phyloP scores from a whole-genome alignment of 176 grass and related monocot species.

The Bolboschoenus planiculmis region DNA sequence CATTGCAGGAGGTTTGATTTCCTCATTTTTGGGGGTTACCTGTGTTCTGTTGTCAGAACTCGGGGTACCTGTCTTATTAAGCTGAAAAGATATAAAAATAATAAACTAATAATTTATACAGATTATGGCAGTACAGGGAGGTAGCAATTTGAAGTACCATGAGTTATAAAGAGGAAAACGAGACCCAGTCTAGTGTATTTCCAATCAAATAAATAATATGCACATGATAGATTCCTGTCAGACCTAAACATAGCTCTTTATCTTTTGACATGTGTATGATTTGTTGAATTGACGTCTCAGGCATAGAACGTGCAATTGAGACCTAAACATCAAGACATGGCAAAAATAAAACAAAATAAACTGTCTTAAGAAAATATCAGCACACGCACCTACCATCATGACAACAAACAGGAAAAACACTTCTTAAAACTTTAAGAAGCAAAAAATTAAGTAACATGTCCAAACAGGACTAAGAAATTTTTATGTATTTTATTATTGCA shows the following conservation, averaged over 20 bases:
- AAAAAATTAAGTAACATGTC: conserved; percentile 20
- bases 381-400: neutral
- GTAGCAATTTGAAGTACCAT: neutral
- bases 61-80: conserved; percentile 52
- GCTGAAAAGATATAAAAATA: conserved; percentile 31
- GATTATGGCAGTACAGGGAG: neutral
- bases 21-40: conserved; percentile 41
- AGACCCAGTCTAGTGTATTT: neutral
- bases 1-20: conserved; percentile 24
- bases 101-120: neutral
- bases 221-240: neutral
- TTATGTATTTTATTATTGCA: conserved; percentile 3
- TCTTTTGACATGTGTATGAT: neutral
- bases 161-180: neutral
- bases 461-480: neutral
- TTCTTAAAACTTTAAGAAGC: neutral
- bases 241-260: neutral
- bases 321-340: neutral
- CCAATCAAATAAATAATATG: neutral
- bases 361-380: neutral
- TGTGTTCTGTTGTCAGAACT: conserved; percentile 30
- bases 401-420: neutral
- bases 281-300: neutral
- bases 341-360: neutral
- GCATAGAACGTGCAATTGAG: neutral